Evolutionary conservation across 768 basidiomycete genomes (phyloP).

Genomic region (Suillus variegatus): DNA sequence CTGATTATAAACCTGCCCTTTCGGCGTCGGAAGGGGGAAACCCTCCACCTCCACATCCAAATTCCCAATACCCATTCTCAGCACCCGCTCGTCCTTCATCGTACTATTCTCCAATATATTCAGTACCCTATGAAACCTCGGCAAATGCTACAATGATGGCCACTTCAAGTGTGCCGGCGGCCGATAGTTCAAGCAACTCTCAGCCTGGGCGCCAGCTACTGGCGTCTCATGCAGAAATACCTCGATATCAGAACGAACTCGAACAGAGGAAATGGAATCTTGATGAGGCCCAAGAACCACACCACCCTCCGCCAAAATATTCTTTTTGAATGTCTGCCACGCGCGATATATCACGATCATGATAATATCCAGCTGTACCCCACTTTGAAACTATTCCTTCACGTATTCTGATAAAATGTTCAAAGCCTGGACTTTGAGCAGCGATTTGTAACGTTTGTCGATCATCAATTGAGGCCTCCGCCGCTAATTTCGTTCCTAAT

Average conservation of each 20-base stretch:
- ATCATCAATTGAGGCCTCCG: background rate
- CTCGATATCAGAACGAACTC: slow-evolving; percentile 10
- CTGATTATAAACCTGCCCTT: background rate
- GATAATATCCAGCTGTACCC: background rate
- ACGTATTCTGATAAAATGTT: background rate
- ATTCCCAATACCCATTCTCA: slow-evolving; percentile 10
- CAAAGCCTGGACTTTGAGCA: background rate
- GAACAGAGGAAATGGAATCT: slow-evolving; percentile 2
- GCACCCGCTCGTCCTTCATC: slow-evolving; percentile 5
- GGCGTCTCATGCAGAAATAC: slow-evolving; percentile 8
- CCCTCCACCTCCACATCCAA: slow-evolving; percentile 6
- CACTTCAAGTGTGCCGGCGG: slow-evolving; percentile 87
- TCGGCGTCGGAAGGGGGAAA: slow-evolving; percentile 1
- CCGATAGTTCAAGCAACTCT: slow-evolving; percentile 45
- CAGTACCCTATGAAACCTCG: background rate
- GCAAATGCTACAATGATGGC: background rate
- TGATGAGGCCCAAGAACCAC: slow-evolving; percentile 3
- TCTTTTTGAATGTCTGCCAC: background rate
- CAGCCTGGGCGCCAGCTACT: background rate
- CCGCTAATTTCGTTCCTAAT: background rate
- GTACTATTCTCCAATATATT: background rate
- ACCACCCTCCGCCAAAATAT: slow-evolving; percentile 10
- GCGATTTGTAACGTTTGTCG: background rate
- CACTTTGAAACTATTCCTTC: background rate
- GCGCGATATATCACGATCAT: background rate